Percentiles rank a stretch among this genome's conserved stretches.
Conservation (phyloP, 805 yeast genomes). For the Sugiyamaella floridensis region DNA sequence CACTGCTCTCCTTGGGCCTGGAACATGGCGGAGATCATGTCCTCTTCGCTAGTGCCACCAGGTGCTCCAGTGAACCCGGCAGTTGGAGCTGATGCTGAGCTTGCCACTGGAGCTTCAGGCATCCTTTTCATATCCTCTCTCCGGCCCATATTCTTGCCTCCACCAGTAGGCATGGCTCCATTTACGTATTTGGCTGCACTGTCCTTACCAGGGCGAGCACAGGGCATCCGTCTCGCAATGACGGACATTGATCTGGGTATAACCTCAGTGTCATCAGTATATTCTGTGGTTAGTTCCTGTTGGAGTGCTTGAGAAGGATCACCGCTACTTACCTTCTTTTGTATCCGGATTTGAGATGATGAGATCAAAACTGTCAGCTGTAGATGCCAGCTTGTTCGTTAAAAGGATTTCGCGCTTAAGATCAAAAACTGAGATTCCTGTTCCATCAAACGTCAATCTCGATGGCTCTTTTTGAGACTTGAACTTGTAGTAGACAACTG, state of each 20-base stretch:
- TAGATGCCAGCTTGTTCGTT: conserved; percentile 74
- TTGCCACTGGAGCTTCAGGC: conserved; percentile 1
- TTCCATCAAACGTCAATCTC: conserved; percentile 85
- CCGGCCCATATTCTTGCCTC: conserved; percentile 30
- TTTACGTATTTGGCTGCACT: conserved; percentile 51
- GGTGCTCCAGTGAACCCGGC: conserved; percentile 12
- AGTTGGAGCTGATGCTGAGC: conserved; percentile 25
- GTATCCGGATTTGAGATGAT: conserved; percentile 65
- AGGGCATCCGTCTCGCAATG: conserved; percentile 72
- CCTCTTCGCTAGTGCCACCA: conserved; percentile 63
- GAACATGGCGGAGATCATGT: conserved; percentile 82
- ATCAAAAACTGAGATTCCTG: conserved; percentile 93
- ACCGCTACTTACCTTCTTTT: conserved; percentile 34
- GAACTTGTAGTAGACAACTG: conserved; percentile 81
- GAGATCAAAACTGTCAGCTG: conserved; percentile 70
- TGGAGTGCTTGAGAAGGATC: background rate
- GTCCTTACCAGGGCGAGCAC: conserved; percentile 41
- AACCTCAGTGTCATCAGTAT: conserved; percentile 83
- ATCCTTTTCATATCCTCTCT: conserved; percentile 28
- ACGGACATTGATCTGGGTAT: conserved; percentile 84
- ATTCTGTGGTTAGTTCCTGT: conserved; percentile 38
- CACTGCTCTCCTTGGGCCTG: conserved; percentile 90
- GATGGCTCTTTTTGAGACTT: conserved; percentile 74
- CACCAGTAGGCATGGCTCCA: conserved; percentile 39
- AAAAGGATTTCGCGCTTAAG: conserved; percentile 81